Evolutionary conservation across 805 yeast species (phyloP), one percentile per base, ranked within the genome.

Genomic region (Wickerhamiella cacticola): DNA sequence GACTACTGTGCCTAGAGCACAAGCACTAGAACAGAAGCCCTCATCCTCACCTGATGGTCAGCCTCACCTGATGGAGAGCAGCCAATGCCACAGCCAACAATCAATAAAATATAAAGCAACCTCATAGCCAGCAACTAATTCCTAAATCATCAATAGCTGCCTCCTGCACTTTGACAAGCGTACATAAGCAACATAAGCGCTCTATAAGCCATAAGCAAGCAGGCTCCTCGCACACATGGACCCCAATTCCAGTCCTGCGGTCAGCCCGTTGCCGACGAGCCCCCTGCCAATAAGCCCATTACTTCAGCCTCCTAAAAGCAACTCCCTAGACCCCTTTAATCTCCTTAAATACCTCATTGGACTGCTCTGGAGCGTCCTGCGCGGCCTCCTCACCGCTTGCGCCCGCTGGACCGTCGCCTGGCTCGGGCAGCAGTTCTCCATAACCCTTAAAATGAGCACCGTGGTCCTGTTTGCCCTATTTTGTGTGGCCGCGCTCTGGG

Each of bases 401-500:
- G 21, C 33, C n/a, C 9, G 38, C 24, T 19, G 36, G 25, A 7
- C 41, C 12, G 40, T 67, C 24, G 24, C 39, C 25, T 34, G 42
- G 24, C 47, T 48, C 12, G 19, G 39, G 26, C 38, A 42, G 22
- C 15, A 21, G n/a, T 47, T 31, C 35, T 47, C 45, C 9, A 41
- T 35, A 23, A 43, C 53, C 13, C 47, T 50, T 13, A 44, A 38
- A n/a, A 49, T 55, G 48, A 53, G 57, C 6, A 48, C 59, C 8
- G 31, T 57, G 22, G 50, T 57, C 35, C 35, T 46, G 29, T 53
- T 55, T 6, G 28, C 59, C 2, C 45, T 63, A 0, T 48, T 65
- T 0, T 50, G 69, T 1, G 56, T 64, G 1, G 59, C 68, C 0
- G 49, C 69, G 1, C 58, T 68, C 18, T 73, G 73, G 57, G 66